Percentiles rank a stretch among this genome's conserved stretches.
Conservation (phyloP, 352 stramenopile species). For the Globisporangium iwayamae region DNA sequence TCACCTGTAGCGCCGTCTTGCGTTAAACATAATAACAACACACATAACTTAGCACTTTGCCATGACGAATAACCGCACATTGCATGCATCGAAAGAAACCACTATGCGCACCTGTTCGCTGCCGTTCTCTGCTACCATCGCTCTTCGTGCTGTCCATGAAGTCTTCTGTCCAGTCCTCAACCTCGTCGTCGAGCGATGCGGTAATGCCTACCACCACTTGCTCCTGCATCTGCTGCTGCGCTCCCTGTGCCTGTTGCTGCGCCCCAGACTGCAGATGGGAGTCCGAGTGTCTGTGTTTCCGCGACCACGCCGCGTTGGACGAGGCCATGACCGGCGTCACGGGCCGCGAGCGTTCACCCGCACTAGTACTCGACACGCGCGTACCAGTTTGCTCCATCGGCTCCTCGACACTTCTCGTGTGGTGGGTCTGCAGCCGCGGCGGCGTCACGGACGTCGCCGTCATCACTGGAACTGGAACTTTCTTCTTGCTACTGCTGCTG, state of each 20-base stretch:
- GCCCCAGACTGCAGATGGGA: constrained; percentile 19
- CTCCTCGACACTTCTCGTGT: constrained; percentile 1
- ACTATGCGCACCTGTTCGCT: not conserved
- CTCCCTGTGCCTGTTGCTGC: not conserved
- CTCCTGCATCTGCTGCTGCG: constrained; percentile 2
- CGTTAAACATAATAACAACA: constrained; percentile 5
- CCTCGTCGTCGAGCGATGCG: constrained; percentile 55
- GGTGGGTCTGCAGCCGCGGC: not conserved
- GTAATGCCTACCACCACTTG: constrained; percentile 72
- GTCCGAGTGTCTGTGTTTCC: constrained; percentile 16
- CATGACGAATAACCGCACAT: not conserved
- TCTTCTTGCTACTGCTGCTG: constrained; percentile 4
- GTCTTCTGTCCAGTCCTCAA: constrained; percentile 79
- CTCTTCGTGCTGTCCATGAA: constrained; percentile 28
- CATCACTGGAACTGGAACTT: not conserved
- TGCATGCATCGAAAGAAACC: not conserved
- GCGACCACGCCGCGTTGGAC: constrained; percentile 5
- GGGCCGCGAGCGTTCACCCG: constrained; percentile 4
- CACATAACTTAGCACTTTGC: not conserved
- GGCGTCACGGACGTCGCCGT: not conserved
- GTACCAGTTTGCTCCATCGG: not conserved
- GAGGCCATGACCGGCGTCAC: not conserved
- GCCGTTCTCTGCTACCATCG: constrained; percentile 3
- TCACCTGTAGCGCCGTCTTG: constrained; percentile 1
- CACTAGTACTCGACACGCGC: constrained; percentile 12